Evolutionary conservation across 2,329 filamentous ascomycete genomes (phyloP).

Genomic region (Botrytis porri): DNA sequence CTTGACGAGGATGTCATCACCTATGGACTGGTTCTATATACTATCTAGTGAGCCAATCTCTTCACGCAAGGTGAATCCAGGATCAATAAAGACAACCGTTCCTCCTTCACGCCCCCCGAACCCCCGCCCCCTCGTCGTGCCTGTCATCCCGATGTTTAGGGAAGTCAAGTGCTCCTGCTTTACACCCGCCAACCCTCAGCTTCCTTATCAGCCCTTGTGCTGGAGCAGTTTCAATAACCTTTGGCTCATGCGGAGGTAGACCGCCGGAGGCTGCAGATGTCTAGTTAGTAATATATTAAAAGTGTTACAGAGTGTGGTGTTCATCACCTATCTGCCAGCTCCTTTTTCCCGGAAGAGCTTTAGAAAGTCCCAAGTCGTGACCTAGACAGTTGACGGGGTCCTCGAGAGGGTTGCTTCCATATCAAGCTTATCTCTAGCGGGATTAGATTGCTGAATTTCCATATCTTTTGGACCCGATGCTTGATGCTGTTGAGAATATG

Average conservation of each 20-base stretch:
- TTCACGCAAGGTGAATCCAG: neutral
- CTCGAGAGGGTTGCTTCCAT: neutral
- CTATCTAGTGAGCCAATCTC: too few relatives aligned
- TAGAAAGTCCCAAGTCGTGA: neutral
- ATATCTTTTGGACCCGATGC: constrained; percentile 17
- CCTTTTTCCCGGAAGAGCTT: neutral
- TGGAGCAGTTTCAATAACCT: neutral
- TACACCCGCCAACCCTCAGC: neutral
- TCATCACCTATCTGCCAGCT: neutral
- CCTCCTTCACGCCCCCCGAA: neutral
- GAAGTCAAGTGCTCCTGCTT: neutral
- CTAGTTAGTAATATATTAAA: neutral
- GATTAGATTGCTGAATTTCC: neutral
- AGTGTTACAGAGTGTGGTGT: neutral
- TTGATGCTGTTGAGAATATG: constrained; percentile 40
- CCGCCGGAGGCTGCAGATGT: neutral
- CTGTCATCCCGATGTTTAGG: neutral
- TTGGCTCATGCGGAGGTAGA: neutral
- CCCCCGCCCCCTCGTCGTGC: neutral
- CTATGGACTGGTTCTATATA: too few relatives aligned
- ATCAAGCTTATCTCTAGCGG: neutral
- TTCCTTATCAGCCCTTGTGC: neutral
- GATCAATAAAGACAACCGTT: neutral
- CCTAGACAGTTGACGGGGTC: neutral
- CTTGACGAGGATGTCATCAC: too few relatives aligned